phyloP scores from a whole-genome alignment of 2,329 filamentous ascomycete species.

The Aureobasidium sp. region DNA sequence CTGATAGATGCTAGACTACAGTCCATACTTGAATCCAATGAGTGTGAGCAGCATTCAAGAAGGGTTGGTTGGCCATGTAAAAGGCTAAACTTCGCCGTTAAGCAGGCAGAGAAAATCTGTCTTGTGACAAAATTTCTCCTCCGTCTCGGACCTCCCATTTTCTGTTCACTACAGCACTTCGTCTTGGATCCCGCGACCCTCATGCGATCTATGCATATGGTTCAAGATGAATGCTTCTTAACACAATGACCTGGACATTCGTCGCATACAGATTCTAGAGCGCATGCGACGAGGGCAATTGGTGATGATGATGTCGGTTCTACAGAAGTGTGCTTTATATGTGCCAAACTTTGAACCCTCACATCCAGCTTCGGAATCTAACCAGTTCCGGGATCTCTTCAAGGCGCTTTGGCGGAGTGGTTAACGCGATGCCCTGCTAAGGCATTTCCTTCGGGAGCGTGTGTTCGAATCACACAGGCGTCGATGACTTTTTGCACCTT shows the following conservation, averaged over 20 bases:
- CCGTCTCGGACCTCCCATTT: background rate
- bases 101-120: constrained; percentile 21
- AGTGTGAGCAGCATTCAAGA: no score
- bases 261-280: no score
- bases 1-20: no score
- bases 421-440: constrained; percentile 19
- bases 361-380: background rate
- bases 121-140: background rate
- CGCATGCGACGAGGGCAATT: no score
- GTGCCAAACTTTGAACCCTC: no score
- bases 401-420: constrained; percentile 17
- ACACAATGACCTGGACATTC: no score
- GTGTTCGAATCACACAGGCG: constrained; percentile 38
- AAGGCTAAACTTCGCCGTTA: background rate
- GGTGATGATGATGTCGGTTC: no score
- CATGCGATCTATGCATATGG: no score
- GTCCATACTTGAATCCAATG: no score
- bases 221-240: no score
- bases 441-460: constrained; percentile 36
- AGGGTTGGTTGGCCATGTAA: no score
- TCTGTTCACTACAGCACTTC: background rate
- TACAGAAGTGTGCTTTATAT: background rate
- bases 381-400: background rate
- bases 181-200: no score
- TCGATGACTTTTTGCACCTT: constrained; percentile 11